Evolutionary conservation across 495 filamentous ascomycete genomes (phyloP), one percentile per base, ranked within the genome.

Genomic region (Chlorociboria aeruginascens): DNA sequence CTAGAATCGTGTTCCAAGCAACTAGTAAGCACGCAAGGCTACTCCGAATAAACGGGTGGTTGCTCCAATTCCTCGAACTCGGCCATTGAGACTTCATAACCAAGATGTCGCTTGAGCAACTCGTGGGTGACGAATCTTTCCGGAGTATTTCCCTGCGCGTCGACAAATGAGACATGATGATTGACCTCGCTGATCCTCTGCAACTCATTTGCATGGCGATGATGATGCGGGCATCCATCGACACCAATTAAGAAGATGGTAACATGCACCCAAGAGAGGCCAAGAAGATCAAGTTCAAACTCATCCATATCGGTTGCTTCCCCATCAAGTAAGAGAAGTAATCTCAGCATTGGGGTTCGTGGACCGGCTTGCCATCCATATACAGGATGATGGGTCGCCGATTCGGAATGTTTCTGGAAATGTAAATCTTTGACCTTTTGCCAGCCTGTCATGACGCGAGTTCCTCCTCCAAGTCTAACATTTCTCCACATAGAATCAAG

Each of bases 311-410:
- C 69, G 7, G 56, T 64, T 9, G 68, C 66, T 55, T 73, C 69
- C 8, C 66, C 66, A 49, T 69, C 67, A 7, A 73, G 59, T 0
- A 71, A 43, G 8, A 73, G 61, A 3, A 73, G 60, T 7, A 70
- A 40, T 35, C 69, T 49, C 17, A 73, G 61, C 40, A 64, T 69
- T 0, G 69, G 69, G 1, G 69, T 73, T 45, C 61, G 37, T 0
- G 66, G 64, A 8, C 69, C 69, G 10, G 69, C 69, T 59, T 69
- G 67, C 69, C 69, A 73, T 34, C 69, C 69, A 48, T 68, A 73
- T 6, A 67, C 51, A 6, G 69, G 66, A 43, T 73, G 69, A 47
- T 70, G 61, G 7, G 52, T 63, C 13, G 69, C 69, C 20, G 67
- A 67, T 44, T 61, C 62, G 28, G 66, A 65, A 49, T 73, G 64